Evolutionary conservation across 2,329 filamentous ascomycete species (phyloP).

Genomic region (Chrysoporthe deuterocubensis): DNA sequence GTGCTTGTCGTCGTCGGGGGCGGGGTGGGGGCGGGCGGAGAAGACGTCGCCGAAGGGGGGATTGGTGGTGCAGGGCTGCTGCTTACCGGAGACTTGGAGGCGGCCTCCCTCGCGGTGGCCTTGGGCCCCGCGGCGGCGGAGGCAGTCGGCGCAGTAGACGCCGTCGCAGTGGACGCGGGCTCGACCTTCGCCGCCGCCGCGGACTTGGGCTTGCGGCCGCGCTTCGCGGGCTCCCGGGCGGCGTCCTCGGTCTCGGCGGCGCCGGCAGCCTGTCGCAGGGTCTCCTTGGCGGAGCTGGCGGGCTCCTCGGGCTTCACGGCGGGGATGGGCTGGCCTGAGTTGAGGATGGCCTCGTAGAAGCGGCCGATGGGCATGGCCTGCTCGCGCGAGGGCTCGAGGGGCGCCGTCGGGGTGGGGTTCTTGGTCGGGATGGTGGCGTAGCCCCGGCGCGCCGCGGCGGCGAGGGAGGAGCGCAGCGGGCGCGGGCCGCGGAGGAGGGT

Average conservation of each 20-base stretch:
- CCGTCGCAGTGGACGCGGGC: constrained; percentile 25
- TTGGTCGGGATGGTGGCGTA: constrained; percentile 38
- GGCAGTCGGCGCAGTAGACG: constrained; percentile 21
- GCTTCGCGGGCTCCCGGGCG: constrained; percentile 31
- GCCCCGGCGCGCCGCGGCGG: constrained; percentile 21
- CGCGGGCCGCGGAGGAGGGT: constrained; percentile 38
- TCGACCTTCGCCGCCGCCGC: constrained; percentile 13
- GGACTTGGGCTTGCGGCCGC: constrained; percentile 32
- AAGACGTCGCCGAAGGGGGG: constrained; percentile 36
- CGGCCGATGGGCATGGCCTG: constrained; percentile 57
- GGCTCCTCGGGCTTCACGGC: constrained; percentile 48
- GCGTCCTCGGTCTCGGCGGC: constrained; percentile 22
- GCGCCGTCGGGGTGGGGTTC: constrained; percentile 34
- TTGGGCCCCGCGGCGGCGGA: constrained; percentile 27
- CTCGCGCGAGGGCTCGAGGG: constrained; percentile 37
- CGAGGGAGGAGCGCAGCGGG: constrained; percentile 32
- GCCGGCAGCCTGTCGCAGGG: constrained; percentile 9
- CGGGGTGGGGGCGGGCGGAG: constrained; percentile 41
- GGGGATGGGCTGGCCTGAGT: constrained; percentile 47
- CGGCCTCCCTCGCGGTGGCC: constrained; percentile 27
- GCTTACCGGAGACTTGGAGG: constrained; percentile 26
- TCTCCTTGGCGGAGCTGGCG: constrained; percentile 44
- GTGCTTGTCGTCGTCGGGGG: constrained; percentile 48
- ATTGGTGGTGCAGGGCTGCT: constrained; percentile 2
- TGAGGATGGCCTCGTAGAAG: constrained; percentile 64